phyloP scores from a whole-genome alignment of 169 alveolate species.

The Pseudocohnilembus persalinus region DNA sequence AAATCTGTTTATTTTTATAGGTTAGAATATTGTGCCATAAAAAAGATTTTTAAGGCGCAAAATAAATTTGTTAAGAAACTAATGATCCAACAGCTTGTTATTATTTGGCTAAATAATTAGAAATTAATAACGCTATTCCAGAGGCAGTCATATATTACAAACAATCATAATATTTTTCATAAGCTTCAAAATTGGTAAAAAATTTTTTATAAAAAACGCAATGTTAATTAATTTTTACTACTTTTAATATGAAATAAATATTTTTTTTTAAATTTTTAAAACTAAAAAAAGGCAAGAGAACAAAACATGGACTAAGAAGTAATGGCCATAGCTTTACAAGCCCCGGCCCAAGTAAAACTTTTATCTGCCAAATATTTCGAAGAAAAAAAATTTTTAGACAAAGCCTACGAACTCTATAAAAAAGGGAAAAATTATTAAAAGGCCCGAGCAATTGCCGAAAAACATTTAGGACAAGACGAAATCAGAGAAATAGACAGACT shows the following conservation, averaged over 20 bases:
- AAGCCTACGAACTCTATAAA: constrained; percentile 80
- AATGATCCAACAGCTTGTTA: constrained; percentile 69
- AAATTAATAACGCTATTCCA: constrained; percentile 59
- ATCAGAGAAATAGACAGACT: constrained; percentile 31
- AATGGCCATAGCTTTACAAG: constrained; percentile 63
- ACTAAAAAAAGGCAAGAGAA: constrained; percentile 61
- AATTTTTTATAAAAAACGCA: no score
- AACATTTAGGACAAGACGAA: constrained; percentile 44
- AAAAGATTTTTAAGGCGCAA: constrained; percentile 49
- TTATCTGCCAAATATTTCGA: constrained; percentile 83
- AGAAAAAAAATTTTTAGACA: constrained; percentile 66
- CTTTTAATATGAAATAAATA: no score
- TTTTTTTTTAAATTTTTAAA: no score
- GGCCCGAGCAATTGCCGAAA: constrained; percentile 75
- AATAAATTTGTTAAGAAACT: constrained; percentile 58
- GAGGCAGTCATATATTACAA: constrained; percentile 82
- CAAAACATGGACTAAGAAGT: constrained; percentile 76
- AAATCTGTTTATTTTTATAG: constrained; percentile 25
- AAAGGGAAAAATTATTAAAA: constrained; percentile 82
- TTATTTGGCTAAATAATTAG: constrained; percentile 73
- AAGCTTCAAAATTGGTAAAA: constrained; percentile 72
- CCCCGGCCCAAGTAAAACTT: constrained; percentile 65
- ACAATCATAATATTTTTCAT: constrained; percentile 75
- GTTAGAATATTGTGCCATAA: constrained; percentile 36
- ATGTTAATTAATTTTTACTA: no score